Conservation (phyloP, 352 stramenopile species). For the Pythium sukuiense region DNA sequence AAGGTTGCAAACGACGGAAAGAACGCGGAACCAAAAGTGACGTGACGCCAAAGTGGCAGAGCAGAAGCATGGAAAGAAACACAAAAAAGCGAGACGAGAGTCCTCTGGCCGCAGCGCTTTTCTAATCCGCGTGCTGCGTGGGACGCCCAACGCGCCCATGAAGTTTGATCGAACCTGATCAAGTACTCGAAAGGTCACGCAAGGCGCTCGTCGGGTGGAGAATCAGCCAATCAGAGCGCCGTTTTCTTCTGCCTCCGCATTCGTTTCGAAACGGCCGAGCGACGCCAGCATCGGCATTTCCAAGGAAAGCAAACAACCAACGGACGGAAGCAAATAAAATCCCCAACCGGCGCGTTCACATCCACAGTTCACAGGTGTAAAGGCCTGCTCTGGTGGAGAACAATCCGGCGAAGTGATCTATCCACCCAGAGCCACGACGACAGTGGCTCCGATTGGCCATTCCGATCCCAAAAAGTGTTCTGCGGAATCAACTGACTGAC, state of each 20-base stretch:
- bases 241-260: not conserved
- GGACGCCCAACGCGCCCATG: too few relatives aligned
- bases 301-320: not conserved
- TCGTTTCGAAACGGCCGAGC: slow-evolving; percentile 11
- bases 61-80: not conserved
- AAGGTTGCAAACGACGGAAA: not conserved
- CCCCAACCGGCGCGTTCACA: not conserved
- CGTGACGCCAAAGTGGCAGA: not conserved
- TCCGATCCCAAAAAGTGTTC: slow-evolving; percentile 3
- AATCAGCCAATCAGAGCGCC: not conserved
- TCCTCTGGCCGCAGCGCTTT: slow-evolving; percentile 7
- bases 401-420: not conserved
- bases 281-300: not conserved
- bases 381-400: not conserved
- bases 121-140: too few relatives aligned
- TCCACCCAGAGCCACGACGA: not conserved
- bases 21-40: slow-evolving; percentile 5
- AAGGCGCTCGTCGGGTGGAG: not conserved
- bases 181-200: not conserved
- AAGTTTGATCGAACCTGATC: too few relatives aligned
- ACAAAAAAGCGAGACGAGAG: slow-evolving; percentile 2
- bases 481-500: slow-evolving; percentile 3
- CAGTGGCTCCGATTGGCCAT: not conserved
- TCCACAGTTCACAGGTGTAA: not conserved
- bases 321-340: not conserved